phyloP scores from a whole-genome alignment of 805 yeast species.

The Candida andamanensis region DNA sequence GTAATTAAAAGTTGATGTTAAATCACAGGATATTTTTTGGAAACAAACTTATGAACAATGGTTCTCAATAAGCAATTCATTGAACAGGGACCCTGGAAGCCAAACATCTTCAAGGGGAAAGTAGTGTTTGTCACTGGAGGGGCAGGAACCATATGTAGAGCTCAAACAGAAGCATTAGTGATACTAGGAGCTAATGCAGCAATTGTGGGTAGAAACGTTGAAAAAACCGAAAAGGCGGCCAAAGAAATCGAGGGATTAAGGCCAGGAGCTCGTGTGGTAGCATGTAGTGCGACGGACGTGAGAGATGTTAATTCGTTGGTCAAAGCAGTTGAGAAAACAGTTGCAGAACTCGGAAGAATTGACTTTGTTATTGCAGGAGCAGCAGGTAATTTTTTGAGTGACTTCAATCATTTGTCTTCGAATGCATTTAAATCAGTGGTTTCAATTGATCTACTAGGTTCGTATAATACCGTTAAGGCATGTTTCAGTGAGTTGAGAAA shows the following conservation, averaged over 20 bases:
- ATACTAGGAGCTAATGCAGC: constrained; percentile 84
- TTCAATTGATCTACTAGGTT: constrained; percentile 36
- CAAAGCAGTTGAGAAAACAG: constrained; percentile 61
- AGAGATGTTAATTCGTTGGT: constrained; percentile 55
- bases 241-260: constrained; percentile 51
- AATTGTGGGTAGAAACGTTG: constrained; percentile 70
- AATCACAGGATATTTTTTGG: too few species aligned
- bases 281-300: constrained; percentile 71
- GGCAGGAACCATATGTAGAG: constrained; percentile 89
- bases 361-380: constrained; percentile 44
- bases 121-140: constrained; percentile 94
- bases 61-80: constrained; percentile 18
- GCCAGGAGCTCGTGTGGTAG: constrained; percentile 58
- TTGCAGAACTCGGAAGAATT: constrained; percentile 33
- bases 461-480: constrained; percentile 39
- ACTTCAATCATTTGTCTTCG: constrained; percentile 39
- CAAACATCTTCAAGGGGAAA: constrained; percentile 70
- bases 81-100: constrained; percentile 38
- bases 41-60: too few species aligned
- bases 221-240: constrained; percentile 64
- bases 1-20: too few species aligned
- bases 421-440: constrained; percentile 39
- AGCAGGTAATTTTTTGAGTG: constrained; percentile 39
- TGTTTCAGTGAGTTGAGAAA: constrained; percentile 31
- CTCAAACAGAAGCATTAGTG: constrained; percentile 80